These are phyloP conservation scores for Furculomyces boomerangus DNA, from an alignment of 371 early-diverging fungal genomes.

Conservation along the genomic window DNA sequence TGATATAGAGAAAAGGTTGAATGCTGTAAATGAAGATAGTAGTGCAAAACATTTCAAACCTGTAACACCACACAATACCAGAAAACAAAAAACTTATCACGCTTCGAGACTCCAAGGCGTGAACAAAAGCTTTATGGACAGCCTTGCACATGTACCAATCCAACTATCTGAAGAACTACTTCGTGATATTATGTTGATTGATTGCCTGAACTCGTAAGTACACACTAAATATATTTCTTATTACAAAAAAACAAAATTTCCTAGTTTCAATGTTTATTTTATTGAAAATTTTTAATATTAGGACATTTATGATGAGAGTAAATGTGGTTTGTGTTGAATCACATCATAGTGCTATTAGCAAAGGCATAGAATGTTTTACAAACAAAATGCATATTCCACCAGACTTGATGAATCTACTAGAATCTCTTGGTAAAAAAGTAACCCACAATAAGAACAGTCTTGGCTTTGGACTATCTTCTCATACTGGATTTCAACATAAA, in stretches of 20 bases:
- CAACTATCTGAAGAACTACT: background rate
- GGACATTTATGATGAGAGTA: conserved; percentile 2
- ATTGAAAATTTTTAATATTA: background rate
- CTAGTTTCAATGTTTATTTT: background rate
- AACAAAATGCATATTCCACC: background rate
- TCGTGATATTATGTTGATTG: background rate
- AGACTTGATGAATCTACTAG: background rate
- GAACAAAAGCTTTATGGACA: background rate
- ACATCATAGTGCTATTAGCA: background rate
- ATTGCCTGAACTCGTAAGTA: conserved; percentile 1
- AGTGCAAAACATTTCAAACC: background rate
- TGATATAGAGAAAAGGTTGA: background rate
- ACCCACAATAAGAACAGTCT: background rate
- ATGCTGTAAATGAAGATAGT: background rate
- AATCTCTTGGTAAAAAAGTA: background rate
- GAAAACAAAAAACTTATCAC: background rate
- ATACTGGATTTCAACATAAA: background rate
- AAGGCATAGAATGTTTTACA: background rate
- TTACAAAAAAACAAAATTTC: background rate
- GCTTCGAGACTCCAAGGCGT: background rate
- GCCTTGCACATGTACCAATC: background rate
- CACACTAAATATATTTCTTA: background rate
- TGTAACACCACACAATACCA: background rate
- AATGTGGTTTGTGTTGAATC: conserved; percentile 1
- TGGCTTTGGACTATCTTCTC: background rate